These are phyloP conservation scores for Yamadazyma triangularis DNA, from an alignment of 1,139 yeast species.

Conservation along the genomic window DNA sequence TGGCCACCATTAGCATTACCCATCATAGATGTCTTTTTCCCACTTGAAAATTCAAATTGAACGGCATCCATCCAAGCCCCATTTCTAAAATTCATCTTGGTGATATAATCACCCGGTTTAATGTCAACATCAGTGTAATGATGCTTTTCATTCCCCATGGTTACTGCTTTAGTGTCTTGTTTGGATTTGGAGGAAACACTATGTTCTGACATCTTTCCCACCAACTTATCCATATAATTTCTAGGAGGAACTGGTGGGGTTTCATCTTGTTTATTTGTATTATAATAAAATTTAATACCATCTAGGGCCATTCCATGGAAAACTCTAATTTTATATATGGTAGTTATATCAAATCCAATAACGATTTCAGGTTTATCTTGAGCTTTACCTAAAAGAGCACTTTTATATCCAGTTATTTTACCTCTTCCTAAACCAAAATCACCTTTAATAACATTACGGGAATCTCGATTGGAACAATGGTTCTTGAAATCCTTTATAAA, in stretches of 20 bases:
- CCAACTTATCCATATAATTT: conserved; percentile 35
- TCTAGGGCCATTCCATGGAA: conserved; percentile 75
- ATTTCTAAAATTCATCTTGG: conserved; percentile 58
- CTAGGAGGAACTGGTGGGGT: conserved; percentile 46
- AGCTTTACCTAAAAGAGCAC: conserved; percentile 38
- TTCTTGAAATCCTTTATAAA: conserved; percentile 27
- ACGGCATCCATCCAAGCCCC: conserved; percentile 92
- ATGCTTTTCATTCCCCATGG: conserved; percentile 63
- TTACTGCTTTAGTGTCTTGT: conserved; percentile 15
- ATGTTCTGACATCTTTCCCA: conserved; percentile 11
- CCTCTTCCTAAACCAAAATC: conserved; percentile 42
- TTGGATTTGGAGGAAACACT: conserved; percentile 1
- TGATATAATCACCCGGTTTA: conserved; percentile 52
- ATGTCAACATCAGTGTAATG: conserved; percentile 55
- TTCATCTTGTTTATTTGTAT: conserved; percentile 5
- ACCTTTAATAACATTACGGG: conserved; percentile 21
- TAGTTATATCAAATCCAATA: conserved; percentile 27
- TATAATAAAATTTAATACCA: conserved; percentile 47
- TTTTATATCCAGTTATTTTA: conserved; percentile 39
- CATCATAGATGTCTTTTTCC: conserved; percentile 46
- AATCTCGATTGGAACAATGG: conserved; percentile 12
- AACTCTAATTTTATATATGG: conserved; percentile 48
- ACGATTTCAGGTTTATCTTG: conserved; percentile 16
- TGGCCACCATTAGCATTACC: conserved; percentile 74
- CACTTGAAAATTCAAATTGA: conserved; percentile 56